Evolutionary conservation across 2,329 filamentous ascomycete genomes (phyloP).

Genomic region (Talaromyces pinophilus): DNA sequence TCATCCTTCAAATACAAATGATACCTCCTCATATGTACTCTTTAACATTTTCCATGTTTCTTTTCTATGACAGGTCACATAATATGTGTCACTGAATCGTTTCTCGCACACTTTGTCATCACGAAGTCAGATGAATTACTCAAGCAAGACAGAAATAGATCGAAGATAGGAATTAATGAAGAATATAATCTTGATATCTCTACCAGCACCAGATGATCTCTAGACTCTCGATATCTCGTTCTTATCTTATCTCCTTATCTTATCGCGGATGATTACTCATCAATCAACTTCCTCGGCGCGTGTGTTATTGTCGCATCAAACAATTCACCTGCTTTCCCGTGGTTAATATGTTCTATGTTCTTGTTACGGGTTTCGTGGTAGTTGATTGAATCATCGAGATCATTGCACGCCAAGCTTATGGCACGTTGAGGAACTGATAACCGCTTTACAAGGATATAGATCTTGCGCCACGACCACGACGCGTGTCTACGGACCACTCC

Average conservation of each 20-base stretch:
- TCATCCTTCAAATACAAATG: background rate
- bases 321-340: background rate
- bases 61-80: background rate
- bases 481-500: background rate
- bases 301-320: background rate
- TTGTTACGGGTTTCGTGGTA: too few relatives aligned
- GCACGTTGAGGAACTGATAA: background rate
- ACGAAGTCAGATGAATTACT: background rate
- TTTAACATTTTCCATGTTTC: background rate
- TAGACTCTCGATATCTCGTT: background rate
- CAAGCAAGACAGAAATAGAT: background rate
- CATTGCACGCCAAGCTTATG: background rate
- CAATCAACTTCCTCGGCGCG: background rate
- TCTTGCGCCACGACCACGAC: background rate
- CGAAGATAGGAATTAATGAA: background rate
- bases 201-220: background rate
- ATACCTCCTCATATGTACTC: constrained; percentile 8
- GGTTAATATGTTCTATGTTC: background rate
- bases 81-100: background rate
- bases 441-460: background rate
- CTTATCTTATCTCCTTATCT: background rate
- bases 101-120: background rate
- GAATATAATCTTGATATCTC: background rate
- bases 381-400: background rate
- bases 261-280: background rate